Evolutionary conservation across 352 stramenopile species (phyloP).

Genomic region (Phytophthora lateralis): DNA sequence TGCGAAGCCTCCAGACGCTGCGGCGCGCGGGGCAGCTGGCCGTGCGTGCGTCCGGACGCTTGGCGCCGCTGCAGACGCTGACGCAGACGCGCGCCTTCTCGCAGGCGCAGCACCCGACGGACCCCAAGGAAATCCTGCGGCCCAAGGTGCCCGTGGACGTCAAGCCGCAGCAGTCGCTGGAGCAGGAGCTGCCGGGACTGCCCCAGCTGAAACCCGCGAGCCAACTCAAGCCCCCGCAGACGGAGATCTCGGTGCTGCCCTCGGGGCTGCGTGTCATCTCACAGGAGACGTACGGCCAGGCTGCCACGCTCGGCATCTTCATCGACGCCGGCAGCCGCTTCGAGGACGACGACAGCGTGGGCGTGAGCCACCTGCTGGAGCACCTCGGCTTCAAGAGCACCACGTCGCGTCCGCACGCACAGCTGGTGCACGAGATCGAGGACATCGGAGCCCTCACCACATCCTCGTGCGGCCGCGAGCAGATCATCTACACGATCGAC

Average conservation of each 20-base stretch:
- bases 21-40: slow-evolving; percentile 29
- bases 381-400: slow-evolving; percentile 96
- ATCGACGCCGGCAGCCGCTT: slow-evolving; percentile 91
- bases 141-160: slow-evolving; percentile 37
- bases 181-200: slow-evolving; percentile 67
- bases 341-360: slow-evolving; percentile 78
- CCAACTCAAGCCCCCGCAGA: slow-evolving; percentile 87
- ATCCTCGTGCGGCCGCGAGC: slow-evolving; percentile 91
- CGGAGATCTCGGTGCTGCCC: slow-evolving; percentile 91
- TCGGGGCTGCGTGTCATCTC: slow-evolving; percentile 96
- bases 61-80: slow-evolving; percentile 17
- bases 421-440: slow-evolving; percentile 92
- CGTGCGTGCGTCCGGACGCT: background rate
- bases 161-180: slow-evolving; percentile 65
- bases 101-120: slow-evolving; percentile 28
- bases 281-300: slow-evolving; percentile 96
- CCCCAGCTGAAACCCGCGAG: slow-evolving; percentile 85
- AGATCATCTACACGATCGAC: slow-evolving; percentile 98
- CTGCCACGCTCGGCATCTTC: slow-evolving; percentile 94
- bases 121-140: slow-evolving; percentile 64
- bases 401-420: slow-evolving; percentile 73
- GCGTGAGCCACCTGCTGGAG: slow-evolving; percentile 95
- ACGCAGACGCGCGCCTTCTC: slow-evolving; percentile 50
- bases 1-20: slow-evolving; percentile 41
- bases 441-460: slow-evolving; percentile 93